Evolutionary conservation across 2,329 filamentous ascomycete genomes (phyloP).

Genomic region (Teratosphaeria gauchensis): DNA sequence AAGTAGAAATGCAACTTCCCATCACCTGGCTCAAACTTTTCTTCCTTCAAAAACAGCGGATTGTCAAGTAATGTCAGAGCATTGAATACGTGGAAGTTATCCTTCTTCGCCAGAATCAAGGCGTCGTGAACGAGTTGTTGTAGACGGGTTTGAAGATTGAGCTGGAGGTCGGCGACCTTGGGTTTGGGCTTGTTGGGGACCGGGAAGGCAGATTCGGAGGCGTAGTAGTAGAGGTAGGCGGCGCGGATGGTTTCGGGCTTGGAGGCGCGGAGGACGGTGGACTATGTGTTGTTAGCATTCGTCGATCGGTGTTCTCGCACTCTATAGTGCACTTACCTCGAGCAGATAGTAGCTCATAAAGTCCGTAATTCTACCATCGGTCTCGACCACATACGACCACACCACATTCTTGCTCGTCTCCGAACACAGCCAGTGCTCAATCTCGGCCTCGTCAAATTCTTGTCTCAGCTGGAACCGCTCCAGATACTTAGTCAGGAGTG

Average conservation of each 20-base stretch:
- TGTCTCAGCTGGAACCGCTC: conserved; percentile 75
- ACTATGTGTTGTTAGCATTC: conserved; percentile 29
- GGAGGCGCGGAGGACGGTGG: conserved; percentile 73
- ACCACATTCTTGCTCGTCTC: conserved; percentile 71
- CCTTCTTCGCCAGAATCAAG: conserved; percentile 73
- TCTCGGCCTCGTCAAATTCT: conserved; percentile 67
- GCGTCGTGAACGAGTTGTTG: conserved; percentile 75
- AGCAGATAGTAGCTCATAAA: conserved; percentile 96
- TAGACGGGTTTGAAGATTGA: conserved; percentile 60
- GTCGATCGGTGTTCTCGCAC: not conserved
- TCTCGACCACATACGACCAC: conserved; percentile 84
- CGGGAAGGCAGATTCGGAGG: conserved; percentile 66
- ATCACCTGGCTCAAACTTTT: conserved; percentile 91
- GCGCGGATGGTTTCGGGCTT: conserved; percentile 71
- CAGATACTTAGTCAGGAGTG: conserved; percentile 68
- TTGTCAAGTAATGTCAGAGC: conserved; percentile 91
- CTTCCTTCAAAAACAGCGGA: conserved; percentile 79
- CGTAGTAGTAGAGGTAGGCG: conserved; percentile 97
- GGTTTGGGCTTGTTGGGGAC: conserved; percentile 1
- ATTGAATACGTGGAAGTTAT: conserved; percentile 92
- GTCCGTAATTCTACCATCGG: conserved; percentile 74
- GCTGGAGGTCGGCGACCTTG: conserved; percentile 35
- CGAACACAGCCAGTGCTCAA: conserved; percentile 79
- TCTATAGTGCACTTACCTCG: conserved; percentile 37
- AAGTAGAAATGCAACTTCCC: conserved; percentile 94